Conservation (phyloP, 2,329 filamentous ascomycete species). For the Helotiales sp. region DNA sequence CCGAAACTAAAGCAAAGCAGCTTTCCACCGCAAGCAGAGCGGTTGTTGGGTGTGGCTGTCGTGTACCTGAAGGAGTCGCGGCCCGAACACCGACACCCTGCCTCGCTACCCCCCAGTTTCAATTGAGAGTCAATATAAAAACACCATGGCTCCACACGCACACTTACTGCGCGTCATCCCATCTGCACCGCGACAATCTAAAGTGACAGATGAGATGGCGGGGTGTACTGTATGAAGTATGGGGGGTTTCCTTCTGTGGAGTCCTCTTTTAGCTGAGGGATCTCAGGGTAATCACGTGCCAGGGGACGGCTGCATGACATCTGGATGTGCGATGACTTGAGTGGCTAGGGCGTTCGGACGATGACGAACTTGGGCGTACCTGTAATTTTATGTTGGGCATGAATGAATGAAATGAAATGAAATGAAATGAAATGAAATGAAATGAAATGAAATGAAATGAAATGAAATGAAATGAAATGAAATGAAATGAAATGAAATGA, state of each 20-base stretch:
- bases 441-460: background rate
- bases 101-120: background rate
- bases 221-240: background rate
- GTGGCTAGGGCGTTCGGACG: background rate
- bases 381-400: constrained; percentile 9
- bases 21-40: background rate
- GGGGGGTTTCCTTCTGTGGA: background rate
- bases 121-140: constrained; percentile 8
- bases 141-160: background rate
- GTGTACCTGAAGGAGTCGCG: constrained; percentile 6
- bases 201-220: background rate
- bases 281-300: constrained; percentile 4
- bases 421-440: background rate
- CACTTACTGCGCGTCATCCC: background rate
- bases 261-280: constrained; percentile 1
- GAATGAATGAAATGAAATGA: background rate
- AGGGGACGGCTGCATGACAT: background rate
- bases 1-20: background rate
- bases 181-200: constrained; percentile 6
- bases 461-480: background rate
- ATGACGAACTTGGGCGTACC: background rate
- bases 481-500: background rate
- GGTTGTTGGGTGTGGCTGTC: constrained; percentile 6
- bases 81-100: constrained; percentile 2
- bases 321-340: background rate